These are phyloP conservation scores for Fusarium newnesense DNA, from an alignment of 2,329 filamentous ascomycete species.

Conservation along the genomic window DNA sequence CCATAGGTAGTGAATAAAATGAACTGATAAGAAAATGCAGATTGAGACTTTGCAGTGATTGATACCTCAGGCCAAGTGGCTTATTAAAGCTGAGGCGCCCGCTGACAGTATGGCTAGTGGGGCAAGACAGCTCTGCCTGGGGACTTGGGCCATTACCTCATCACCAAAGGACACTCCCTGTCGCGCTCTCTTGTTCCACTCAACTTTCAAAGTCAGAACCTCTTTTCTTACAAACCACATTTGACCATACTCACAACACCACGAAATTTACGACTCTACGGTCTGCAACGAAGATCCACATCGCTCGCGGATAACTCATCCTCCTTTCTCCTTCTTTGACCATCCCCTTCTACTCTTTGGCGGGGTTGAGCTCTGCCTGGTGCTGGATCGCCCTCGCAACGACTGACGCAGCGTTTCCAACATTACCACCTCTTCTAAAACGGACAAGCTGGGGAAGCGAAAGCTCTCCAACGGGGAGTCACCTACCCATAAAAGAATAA, in stretches of 20 bases:
- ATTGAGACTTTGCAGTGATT: not conserved
- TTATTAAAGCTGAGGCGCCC: slow-evolving; percentile 31
- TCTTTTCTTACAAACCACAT: slow-evolving; percentile 28
- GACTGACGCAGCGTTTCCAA: slow-evolving; percentile 44
- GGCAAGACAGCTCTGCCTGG: slow-evolving; percentile 25
- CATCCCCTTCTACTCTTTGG: slow-evolving; percentile 38
- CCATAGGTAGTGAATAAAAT: not conserved
- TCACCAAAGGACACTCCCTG: slow-evolving; percentile 33
- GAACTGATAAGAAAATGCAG: not conserved
- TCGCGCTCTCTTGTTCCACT: slow-evolving; percentile 28
- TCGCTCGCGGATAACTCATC: slow-evolving; percentile 19
- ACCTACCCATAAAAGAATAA: slow-evolving; percentile 67
- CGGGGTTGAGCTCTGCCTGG: slow-evolving; percentile 53
- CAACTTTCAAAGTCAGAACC: slow-evolving; percentile 19
- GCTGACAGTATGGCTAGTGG: slow-evolving; percentile 11
- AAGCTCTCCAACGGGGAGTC: slow-evolving; percentile 71
- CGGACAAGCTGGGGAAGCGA: slow-evolving; percentile 72
- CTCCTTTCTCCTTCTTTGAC: slow-evolving; percentile 10
- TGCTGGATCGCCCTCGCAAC: slow-evolving; percentile 46
- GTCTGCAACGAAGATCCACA: slow-evolving; percentile 26
- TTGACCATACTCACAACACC: slow-evolving; percentile 17
- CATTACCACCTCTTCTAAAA: slow-evolving; percentile 47
- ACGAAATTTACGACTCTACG: slow-evolving; percentile 6
- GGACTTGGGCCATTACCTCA: slow-evolving; percentile 43
- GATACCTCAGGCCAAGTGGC: slow-evolving; percentile 4